Evolutionary conservation across 768 basidiomycete species (phyloP), one percentile per base, ranked within the genome.

Genomic region (Phylloporus sp.): DNA sequence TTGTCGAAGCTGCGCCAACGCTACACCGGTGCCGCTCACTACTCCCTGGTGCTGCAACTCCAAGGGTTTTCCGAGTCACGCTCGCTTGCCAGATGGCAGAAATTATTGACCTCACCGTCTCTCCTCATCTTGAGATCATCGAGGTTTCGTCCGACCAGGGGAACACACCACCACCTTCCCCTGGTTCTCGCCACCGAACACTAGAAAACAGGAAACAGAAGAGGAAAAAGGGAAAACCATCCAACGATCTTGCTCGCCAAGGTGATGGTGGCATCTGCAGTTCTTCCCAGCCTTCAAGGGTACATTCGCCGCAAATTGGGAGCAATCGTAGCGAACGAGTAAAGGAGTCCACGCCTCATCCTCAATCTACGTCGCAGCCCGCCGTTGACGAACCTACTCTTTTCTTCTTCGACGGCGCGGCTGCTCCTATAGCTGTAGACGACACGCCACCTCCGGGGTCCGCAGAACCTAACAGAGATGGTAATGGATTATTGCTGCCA

Each of bases 351-450:
- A n/a, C 38, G 33, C 38, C 56, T 61, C 56, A 23, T 58, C 75
- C 21, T 68, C 69, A 18, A 64, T 76, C 49, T 73, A 67, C 54
- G 63, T 73, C 60, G 60, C 26, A 73, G 67, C 38, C 57, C 52
- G 45, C 37, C 28, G 28, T 51, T 8, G 47, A 50, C 20, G 52
- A 59, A 37, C 32, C 49, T 23, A 50, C 38, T 21, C 43, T 77
- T 9, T 85, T 82, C 58, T 76, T 71, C 55, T 56, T 82, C 44
- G 84, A 86, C 53, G 58, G 64, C 17, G 55, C 58, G 5, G 75
- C 80, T 4, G 60, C 69, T 10, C 56, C 65, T 1, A 46, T 79
- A 18, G 63, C 70, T 14, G 47, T 59, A 18, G 49, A 48, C 35
- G 50, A 44, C 17, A 46, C 28, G 33, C 23, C 48, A n/a, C 44